These are phyloP conservation scores for Noccaea caerulescens DNA, from an alignment of 345 rosid genomes.

Conservation along the genomic window DNA sequence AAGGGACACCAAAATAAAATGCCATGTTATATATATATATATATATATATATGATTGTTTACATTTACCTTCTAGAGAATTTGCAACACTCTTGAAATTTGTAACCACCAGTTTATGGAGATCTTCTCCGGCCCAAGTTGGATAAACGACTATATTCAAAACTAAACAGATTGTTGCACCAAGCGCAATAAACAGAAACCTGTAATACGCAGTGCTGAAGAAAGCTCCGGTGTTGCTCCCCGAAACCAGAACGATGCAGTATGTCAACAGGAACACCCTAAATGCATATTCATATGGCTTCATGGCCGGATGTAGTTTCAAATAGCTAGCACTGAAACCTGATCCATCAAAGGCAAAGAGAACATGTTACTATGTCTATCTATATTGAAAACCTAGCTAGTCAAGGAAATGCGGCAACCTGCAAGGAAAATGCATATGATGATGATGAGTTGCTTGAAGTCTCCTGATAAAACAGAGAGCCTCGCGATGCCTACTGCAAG, in stretches of 20 bases:
- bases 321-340: slow-evolving; percentile 73
- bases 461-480: slow-evolving; percentile 52
- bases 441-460: slow-evolving; percentile 54
- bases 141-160: slow-evolving; percentile 64
- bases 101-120: slow-evolving; percentile 79
- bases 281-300: slow-evolving; percentile 75
- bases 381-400: not conserved
- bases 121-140: slow-evolving; percentile 92
- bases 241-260: slow-evolving; percentile 76
- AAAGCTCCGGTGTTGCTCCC: slow-evolving; percentile 60
- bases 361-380: slow-evolving; percentile 16
- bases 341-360: slow-evolving; percentile 12
- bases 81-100: slow-evolving; percentile 75
- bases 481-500: slow-evolving; percentile 81
- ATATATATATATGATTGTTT: not conserved
- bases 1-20: not conserved
- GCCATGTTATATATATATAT: not conserved
- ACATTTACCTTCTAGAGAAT: slow-evolving; percentile 73
- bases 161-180: slow-evolving; percentile 72
- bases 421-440: slow-evolving; percentile 56
- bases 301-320: slow-evolving; percentile 68
- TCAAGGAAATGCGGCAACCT: slow-evolving; percentile 53
- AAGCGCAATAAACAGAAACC: slow-evolving; percentile 61
- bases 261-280: slow-evolving; percentile 84
- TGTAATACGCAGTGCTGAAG: slow-evolving; percentile 58